Conservation (phyloP, 352 stramenopile species). For the Pythium sukuiense region DNA sequence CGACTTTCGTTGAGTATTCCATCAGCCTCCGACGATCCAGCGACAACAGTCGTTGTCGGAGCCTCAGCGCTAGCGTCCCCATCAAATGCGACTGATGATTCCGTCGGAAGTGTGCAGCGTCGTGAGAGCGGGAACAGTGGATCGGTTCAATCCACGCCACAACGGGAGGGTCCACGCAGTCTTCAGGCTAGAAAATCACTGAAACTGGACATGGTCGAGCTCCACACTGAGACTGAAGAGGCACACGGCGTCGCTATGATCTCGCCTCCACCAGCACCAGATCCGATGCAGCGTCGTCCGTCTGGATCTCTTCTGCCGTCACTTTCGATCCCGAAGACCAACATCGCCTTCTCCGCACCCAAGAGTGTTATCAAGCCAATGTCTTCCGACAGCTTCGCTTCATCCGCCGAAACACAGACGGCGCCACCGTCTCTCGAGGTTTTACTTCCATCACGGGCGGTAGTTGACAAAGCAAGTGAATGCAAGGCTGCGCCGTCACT, state of each 20-base stretch:
- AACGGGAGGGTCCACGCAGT: constrained; percentile 17
- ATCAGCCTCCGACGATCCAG: constrained; percentile 4
- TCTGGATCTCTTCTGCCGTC: constrained; percentile 22
- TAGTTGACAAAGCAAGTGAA: not conserved
- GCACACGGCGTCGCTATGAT: not conserved
- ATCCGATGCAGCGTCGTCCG: constrained; percentile 20
- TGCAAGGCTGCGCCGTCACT: constrained; percentile 10
- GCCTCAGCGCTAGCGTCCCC: not conserved
- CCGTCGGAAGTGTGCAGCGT: not conserved
- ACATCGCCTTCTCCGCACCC: constrained; percentile 15
- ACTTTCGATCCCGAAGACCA: constrained; percentile 26
- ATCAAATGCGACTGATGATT: not conserved
- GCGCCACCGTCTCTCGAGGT: not conserved
- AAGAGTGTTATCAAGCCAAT: not conserved
- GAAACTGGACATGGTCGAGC: constrained; percentile 19
- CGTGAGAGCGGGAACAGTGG: not conserved
- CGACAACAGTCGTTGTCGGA: not conserved
- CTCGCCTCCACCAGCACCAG: constrained; percentile 18
- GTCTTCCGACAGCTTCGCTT: no score
- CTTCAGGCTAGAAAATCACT: constrained; percentile 25
- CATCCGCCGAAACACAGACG: not conserved
- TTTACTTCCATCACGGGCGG: not conserved
- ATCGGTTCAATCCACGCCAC: constrained; percentile 9
- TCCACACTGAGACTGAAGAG: constrained; percentile 24
- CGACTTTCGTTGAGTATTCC: constrained; percentile 17